Base-by-base conservation (phyloP, 2,329 filamentous ascomycete genomes). In the Aspergillus thermomutatus region DNA sequence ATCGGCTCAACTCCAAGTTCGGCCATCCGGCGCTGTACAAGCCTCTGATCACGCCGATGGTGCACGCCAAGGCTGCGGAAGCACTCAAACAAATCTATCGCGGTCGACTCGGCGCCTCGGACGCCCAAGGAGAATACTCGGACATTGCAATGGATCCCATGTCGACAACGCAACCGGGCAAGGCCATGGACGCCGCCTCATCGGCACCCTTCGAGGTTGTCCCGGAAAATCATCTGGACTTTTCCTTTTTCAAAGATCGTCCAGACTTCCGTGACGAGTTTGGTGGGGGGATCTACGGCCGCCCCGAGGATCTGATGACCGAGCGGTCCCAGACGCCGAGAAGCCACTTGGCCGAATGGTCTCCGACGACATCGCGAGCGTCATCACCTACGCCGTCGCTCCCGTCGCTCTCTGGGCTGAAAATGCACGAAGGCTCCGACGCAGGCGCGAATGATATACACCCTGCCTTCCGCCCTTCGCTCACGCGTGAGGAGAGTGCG, bases 41-140 rank as follows among this genome's bases (percentile, higher is more conserved):
- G 73, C 88, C 90, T 3, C 82, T 97, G 21, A 92, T 93, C 65
- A 96, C 92, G 0, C 93, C 93, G 2, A 97, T 97, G 92, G 93
- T 97, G 3, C 89, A 95, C 66, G 89, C 91, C 53, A 96, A 90
- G 74, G 91, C 91, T 2, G 90, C 94, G 67, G 92, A 94, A 57
- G 82, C 94, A 43, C 82, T 99, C 9, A 87, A 88, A n/a, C 85
- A 89, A 46, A 82, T 99, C 50, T 97, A 97, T 72, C 87, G 87
- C 25, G 93, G 92, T 10, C 87, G 93, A 4, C 77, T 96, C 2
- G 81, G 80, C n/a, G 78, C 82, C 0, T 78, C 81, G 55, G 69
- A 70, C 21, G 60, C 63, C 19, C 61, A 62, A 8, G 66, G 65
- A 26, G 74, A 74, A 27, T 78, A 94, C 76, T 92, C 90, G 28